Evolutionary conservation across 169 alveolate genomes (phyloP), one percentile per base, ranked within the genome.

Genomic region (Plasmodium coatneyi): DNA sequence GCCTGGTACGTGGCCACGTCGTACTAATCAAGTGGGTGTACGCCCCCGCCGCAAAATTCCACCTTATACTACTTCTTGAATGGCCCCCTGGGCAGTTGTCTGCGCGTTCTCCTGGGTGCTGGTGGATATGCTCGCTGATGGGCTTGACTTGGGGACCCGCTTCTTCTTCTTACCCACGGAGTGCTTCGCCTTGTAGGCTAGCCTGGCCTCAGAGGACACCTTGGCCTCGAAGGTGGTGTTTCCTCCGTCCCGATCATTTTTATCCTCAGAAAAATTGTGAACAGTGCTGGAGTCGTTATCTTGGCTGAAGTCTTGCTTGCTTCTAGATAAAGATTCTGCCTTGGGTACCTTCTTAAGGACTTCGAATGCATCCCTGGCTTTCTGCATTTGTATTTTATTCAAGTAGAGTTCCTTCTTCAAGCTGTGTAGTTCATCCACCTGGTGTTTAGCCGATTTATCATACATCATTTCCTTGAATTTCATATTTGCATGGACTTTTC

Each of bases 361-460:
- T 43, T 82, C 84, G 81, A 81, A 91, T 22, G 95, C 95, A 70
- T 91, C 92, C 81, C 83, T 91, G 54, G 95, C 95, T 49, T 82
- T 91, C 76, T 91, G 86, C 66, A 91, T 82, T 36, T 91, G 95
- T 80, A 91, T 81, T 54, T 91, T 80, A 76, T 91, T 91, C 82
- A 91, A 49, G 82, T 91, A 91, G 71, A 91, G 82, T 81, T 91
- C 95, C 72, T 91, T 80, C 39, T 91, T 80, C 76, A 91, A 80
- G 72, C 34, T 70, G n/a, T 82, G 91, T 22, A 80, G 32, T 34
- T 80, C 95, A 43, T 91, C 87, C 4, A 80, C 71, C 41, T 91
- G 78, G n/a, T 80, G 54, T 46, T 91, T 80, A 46, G 84, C 78
- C 34, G 95, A 80, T 46, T 91, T 91, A 16, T 91, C 95, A 70